These are phyloP conservation scores for Myriosclerotinia scirpicola DNA, from an alignment of 2,329 filamentous ascomycete genomes.

Conservation along the genomic window DNA sequence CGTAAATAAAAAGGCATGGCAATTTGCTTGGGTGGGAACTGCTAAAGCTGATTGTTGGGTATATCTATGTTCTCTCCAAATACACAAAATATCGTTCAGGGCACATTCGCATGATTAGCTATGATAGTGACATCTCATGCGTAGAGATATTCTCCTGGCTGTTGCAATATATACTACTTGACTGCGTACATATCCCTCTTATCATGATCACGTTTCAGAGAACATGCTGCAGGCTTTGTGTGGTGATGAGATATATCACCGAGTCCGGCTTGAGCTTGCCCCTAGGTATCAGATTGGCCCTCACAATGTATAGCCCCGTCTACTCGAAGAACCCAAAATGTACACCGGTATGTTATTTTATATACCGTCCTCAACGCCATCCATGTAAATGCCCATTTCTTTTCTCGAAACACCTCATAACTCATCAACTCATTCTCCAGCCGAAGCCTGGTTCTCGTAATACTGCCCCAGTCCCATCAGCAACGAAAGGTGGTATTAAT, in stretches of 20 bases:
- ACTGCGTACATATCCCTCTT: background rate
- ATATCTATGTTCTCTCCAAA: constrained; percentile 1
- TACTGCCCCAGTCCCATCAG: constrained; percentile 36
- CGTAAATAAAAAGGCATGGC: constrained; percentile 7
- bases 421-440: constrained; percentile 28
- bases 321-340: background rate
- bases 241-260: background rate
- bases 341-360: constrained; percentile 8
- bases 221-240: background rate
- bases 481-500: constrained; percentile 29
- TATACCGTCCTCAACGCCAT: constrained; percentile 19
- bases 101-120: background rate
- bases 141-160: background rate
- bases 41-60: constrained; percentile 11
- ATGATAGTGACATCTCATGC: background rate
- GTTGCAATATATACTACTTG: constrained; percentile 1
- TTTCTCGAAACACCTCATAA: constrained; percentile 18
- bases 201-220: background rate
- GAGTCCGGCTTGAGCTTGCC: background rate
- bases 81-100: background rate
- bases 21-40: constrained; percentile 8
- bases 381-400: constrained; percentile 5
- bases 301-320: background rate
- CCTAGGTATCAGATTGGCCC: background rate
- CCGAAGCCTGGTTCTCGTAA: constrained; percentile 35